Percentiles rank a stretch among this genome's conserved stretches.
Conservation (phyloP, 306 rosid genomes). For the Gastrolobium bilobum region DNA sequence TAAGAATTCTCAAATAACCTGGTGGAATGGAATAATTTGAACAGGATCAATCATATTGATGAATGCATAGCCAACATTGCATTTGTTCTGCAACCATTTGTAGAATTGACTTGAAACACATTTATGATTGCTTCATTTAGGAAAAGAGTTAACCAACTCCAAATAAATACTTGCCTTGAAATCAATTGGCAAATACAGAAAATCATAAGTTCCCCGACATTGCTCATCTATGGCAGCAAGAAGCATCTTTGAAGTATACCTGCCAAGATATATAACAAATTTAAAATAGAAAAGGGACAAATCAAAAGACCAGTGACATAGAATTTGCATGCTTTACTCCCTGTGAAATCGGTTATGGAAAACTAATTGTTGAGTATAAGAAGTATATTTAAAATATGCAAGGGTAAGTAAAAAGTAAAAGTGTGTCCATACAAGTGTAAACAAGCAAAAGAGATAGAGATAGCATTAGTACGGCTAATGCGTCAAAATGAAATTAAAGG, state of each 20-base stretch:
- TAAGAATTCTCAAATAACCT: conserved; percentile 58
- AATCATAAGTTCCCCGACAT: conserved; percentile 89
- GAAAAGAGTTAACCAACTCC: conserved; percentile 41
- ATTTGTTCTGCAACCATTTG: conserved; percentile 76
- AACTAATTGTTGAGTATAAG: conserved; percentile 25
- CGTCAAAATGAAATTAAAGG: conserved; percentile 16
- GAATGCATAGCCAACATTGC: conserved; percentile 95
- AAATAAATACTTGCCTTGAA: conserved; percentile 72
- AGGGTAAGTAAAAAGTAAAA: conserved; percentile 12
- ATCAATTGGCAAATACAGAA: conserved; percentile 89
- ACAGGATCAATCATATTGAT: conserved; percentile 85
- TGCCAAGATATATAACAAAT: conserved; percentile 48
- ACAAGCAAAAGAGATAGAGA: conserved; percentile 34
- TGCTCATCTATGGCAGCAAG: conserved; percentile 87
- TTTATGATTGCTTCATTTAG: conserved; percentile 21
- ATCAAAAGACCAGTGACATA: conserved; percentile 11
- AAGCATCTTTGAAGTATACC: conserved; percentile 94
- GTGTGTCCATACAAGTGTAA: neutral
- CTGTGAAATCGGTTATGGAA: conserved; percentile 15
- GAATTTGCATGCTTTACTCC: conserved; percentile 14
- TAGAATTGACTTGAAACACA: conserved; percentile 41
- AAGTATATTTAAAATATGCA: conserved; percentile 19
- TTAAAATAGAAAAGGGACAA: conserved; percentile 26
- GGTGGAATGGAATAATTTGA: conserved; percentile 81
- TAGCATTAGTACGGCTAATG: conserved; percentile 21